phyloP scores from a whole-genome alignment of 176 grass and related monocot genomes.

The Chloris gayana region DNA sequence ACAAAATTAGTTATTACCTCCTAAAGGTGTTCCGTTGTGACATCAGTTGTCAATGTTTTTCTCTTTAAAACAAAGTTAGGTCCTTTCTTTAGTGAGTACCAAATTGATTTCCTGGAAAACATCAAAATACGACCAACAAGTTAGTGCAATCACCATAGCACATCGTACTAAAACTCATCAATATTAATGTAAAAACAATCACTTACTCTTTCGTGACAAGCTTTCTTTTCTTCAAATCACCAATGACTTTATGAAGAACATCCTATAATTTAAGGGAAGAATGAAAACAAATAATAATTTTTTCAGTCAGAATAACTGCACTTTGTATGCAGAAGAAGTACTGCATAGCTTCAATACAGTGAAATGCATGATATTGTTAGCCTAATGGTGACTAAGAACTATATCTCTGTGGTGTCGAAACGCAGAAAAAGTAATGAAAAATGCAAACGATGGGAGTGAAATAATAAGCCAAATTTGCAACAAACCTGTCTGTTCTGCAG shows the following conservation, averaged over 20 bases:
- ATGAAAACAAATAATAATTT: too few species aligned
- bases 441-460: neutral
- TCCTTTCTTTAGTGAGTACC: slow-evolving; percentile 85
- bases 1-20: slow-evolving; percentile 54
- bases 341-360: neutral
- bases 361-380: neutral
- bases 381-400: neutral
- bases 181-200: neutral
- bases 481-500: slow-evolving; percentile 70
- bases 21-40: slow-evolving; percentile 81
- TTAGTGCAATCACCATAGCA: slow-evolving; percentile 19
- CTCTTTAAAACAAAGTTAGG: slow-evolving; percentile 84
- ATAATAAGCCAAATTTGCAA: neutral
- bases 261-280: slow-evolving; percentile 43
- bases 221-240: slow-evolving; percentile 82
- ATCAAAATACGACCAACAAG: slow-evolving; percentile 23
- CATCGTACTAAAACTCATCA: neutral
- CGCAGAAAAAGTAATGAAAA: neutral
- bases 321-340: neutral
- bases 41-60: slow-evolving; percentile 86
- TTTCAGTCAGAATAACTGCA: too few species aligned
- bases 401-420: neutral
- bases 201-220: slow-evolving; percentile 84
- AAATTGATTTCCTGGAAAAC: slow-evolving; percentile 63
- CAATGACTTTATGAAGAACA: slow-evolving; percentile 45